These are phyloP conservation scores for Nicotiana otophora DNA, from an alignment of 257 asterid species.

Conservation along the genomic window DNA sequence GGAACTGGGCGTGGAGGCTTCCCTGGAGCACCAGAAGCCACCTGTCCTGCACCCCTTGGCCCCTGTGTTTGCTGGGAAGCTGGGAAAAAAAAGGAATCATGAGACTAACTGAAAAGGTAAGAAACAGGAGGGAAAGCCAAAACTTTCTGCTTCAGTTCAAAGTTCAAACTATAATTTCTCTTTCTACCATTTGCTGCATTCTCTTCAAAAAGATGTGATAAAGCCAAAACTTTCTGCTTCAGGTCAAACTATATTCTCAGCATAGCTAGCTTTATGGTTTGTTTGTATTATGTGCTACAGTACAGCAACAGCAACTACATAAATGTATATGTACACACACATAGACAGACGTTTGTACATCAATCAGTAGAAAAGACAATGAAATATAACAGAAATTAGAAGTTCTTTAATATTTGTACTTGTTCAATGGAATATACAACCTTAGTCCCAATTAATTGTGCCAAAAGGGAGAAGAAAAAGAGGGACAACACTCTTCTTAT, in stretches of 20 bases:
- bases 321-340: neutral
- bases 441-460: neutral
- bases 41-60: slow-evolving; percentile 39
- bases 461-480: neutral
- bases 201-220: neutral
- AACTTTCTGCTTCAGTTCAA: too few species aligned
- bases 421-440: neutral
- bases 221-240: slow-evolving; percentile 24
- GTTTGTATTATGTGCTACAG: neutral
- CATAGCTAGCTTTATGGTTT: neutral
- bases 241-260: neutral
- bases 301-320: neutral
- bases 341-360: neutral
- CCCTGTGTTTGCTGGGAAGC: slow-evolving; percentile 65
- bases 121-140: neutral
- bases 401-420: neutral
- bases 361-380: neutral
- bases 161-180: neutral
- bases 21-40: slow-evolving; percentile 44
- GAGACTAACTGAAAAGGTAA: neutral
- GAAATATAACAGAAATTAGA: neutral
- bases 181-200: neutral
- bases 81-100: slow-evolving; percentile 13
- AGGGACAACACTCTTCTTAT: neutral
- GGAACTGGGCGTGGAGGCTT: slow-evolving; percentile 94